phyloP scores from a whole-genome alignment of 192 early-diverging fungal species.

The Gaertneriomyces sp. region DNA sequence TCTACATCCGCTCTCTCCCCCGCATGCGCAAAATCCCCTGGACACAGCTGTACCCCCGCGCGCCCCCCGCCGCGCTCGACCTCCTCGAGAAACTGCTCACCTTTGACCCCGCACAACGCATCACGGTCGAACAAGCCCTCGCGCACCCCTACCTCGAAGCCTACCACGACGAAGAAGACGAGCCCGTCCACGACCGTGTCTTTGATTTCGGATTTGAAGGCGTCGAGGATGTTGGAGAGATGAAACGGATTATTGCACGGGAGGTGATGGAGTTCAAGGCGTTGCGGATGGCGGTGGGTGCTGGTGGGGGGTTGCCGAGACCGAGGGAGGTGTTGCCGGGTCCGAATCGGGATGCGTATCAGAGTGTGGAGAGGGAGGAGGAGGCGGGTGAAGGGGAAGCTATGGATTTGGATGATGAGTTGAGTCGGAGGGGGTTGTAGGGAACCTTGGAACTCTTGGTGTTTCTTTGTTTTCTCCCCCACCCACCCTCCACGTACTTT shows the following conservation, averaged over 20 bases:
- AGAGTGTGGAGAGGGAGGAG: constrained; percentile 35
- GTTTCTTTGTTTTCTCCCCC: no score
- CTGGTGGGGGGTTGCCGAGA: constrained; percentile 19
- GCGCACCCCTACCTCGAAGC: constrained; percentile 88
- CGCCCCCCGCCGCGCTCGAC: constrained; percentile 78
- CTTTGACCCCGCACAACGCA: constrained; percentile 90
- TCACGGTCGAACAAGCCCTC: constrained; percentile 90
- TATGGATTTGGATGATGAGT: constrained; percentile 54
- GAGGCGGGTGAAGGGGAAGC: constrained; percentile 45
- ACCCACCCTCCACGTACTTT: no score
- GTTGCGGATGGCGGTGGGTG: constrained; percentile 47
- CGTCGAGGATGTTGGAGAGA: constrained; percentile 70
- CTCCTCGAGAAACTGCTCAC: constrained; percentile 80
- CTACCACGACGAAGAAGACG: constrained; percentile 88
- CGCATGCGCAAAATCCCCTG: constrained; percentile 87
- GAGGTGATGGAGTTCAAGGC: constrained; percentile 55
- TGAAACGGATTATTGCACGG: constrained; percentile 60
- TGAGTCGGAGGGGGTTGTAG: constrained; percentile 11
- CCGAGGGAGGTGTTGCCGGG: constrained; percentile 37
- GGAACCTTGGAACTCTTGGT: no score
- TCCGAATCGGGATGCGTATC: constrained; percentile 34
- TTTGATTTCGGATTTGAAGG: constrained; percentile 88
- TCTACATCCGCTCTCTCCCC: constrained; percentile 90
- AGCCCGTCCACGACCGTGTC: constrained; percentile 63
- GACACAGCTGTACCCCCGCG: constrained; percentile 80